These are phyloP conservation scores for Xerocomellus chrysenteron DNA, from an alignment of 768 basidiomycete species.

Conservation along the genomic window DNA sequence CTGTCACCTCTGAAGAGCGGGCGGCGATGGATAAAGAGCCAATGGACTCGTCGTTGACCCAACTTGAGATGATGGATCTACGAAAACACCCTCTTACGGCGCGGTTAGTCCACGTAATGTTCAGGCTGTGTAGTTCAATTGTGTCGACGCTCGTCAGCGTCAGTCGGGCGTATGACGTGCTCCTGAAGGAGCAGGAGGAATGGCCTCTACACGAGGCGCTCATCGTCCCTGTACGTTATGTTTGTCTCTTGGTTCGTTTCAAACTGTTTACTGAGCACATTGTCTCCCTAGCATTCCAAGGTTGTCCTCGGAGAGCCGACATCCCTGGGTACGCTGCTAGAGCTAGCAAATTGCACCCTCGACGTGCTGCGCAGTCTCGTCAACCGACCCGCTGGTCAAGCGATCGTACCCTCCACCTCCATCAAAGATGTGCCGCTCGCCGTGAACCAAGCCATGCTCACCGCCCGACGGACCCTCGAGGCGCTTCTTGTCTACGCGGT, in stretches of 20 bases:
- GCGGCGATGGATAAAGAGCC: slow-evolving; percentile 63
- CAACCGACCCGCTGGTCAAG: slow-evolving; percentile 58
- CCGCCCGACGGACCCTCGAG: slow-evolving; percentile 64
- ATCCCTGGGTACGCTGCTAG: slow-evolving; percentile 84
- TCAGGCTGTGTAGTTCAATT: slow-evolving; percentile 68
- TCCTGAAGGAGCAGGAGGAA: slow-evolving; percentile 64
- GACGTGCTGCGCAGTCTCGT: slow-evolving; percentile 72
- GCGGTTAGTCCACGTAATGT: slow-evolving; percentile 68
- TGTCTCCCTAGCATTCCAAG: slow-evolving; percentile 66
- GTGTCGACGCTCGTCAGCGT: slow-evolving; percentile 67
- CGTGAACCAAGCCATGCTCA: slow-evolving; percentile 57
- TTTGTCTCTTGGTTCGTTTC: background rate
- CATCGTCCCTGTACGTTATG: slow-evolving; percentile 63
- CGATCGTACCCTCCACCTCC: slow-evolving; percentile 39
- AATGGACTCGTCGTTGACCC: slow-evolving; percentile 32
- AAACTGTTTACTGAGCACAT: background rate
- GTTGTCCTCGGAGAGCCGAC: slow-evolving; percentile 80
- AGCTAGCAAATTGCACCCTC: slow-evolving; percentile 73
- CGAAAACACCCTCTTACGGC: slow-evolving; percentile 70
- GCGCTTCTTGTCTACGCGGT: slow-evolving; percentile 65
- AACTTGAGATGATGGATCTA: slow-evolving; percentile 55
- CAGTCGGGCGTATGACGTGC: slow-evolving; percentile 65
- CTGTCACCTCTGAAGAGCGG: slow-evolving; percentile 75
- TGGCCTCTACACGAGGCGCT: slow-evolving; percentile 71
- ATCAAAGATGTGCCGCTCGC: slow-evolving; percentile 36